These are phyloP conservation scores for Panicum miliaceum DNA, from an alignment of 176 grass and related monocot genomes.

Conservation along the genomic window DNA sequence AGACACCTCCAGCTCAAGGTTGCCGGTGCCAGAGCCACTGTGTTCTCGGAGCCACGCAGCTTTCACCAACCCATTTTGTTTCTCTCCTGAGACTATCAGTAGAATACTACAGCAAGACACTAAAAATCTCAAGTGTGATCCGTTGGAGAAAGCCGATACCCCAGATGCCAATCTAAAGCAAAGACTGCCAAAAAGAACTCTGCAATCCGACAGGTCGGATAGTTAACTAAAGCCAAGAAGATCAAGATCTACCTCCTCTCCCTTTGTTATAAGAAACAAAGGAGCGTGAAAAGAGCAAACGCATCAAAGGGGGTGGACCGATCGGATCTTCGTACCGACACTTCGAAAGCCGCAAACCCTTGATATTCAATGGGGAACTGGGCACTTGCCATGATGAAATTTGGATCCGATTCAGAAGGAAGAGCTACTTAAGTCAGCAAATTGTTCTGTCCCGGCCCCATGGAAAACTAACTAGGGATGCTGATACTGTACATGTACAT, in stretches of 20 bases:
- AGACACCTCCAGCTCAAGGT: background rate
- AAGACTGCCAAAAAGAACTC: constrained; percentile 8
- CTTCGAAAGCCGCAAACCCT: background rate
- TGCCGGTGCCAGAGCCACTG: background rate
- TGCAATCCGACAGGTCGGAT: constrained; percentile 24
- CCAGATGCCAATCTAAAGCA: constrained; percentile 35
- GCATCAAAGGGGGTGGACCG: constrained; percentile 9
- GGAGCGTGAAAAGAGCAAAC: constrained; percentile 25
- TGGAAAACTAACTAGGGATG: background rate
- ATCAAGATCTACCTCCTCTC: constrained; percentile 37
- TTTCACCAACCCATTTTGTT: background rate
- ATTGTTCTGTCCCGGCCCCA: background rate
- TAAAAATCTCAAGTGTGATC: constrained; percentile 7
- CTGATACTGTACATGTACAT: background rate
- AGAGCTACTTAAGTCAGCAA: background rate
- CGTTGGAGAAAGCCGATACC: background rate
- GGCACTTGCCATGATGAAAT: constrained; percentile 3
- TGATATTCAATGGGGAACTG: background rate
- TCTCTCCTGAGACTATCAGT: background rate
- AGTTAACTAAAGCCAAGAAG: constrained; percentile 24
- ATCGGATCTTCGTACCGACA: constrained; percentile 17
- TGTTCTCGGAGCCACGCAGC: background rate
- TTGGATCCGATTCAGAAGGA: background rate
- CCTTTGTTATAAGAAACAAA: constrained; percentile 12
- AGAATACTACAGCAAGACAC: background rate